Base-by-base conservation (phyloP, 768 basidiomycete genomes). In the Tricholoma sp. region DNA sequence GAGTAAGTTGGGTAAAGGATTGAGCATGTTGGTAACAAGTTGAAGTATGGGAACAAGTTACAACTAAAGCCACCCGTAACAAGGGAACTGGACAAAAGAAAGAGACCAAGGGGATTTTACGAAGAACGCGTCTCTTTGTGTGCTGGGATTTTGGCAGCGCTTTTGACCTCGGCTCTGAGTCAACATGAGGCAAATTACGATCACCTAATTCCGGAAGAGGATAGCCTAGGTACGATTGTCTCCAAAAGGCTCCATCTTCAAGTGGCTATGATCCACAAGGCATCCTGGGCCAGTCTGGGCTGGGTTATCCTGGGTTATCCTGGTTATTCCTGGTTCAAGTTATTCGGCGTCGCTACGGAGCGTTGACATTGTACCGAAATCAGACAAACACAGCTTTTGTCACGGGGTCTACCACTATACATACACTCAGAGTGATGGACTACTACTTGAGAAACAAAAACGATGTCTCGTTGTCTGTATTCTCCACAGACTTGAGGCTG, bases 121-220 rank as follows among this genome's bases (percentile, higher is more conserved):
- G 4, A 10, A 17, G 47, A 48, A 50, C 48, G 50, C 59, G 47
- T 50, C 51, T 48, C 53, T 61, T 61, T 61, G 60, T 61, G 54
- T 50, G 24, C 24, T 41, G 33, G 34, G 48, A 15, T 34, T 20
- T 53, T 42, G 54, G 54, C 54, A 57, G 59, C 52, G 53, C 56
- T 53, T 45, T 51, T 48, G 36, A 36, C 47, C 39, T 55, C 60
- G 54, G 57, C 57, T 60, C 53, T 57, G 61, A 61, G 31, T 61
- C 61, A 61, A 59, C 58, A 61, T 61, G 61, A 61, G 61, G 61
- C 57, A 54, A 41, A 42, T 8, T 50, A 45, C 60, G 56, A 61
- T 61, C 55, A 53, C 55, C 55, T 51, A 53, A 51, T 44, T 39
- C 12, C 45, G 18, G 48, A 42, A 54, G 20, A 34, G 12, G 12